A percentile compares a stretch with the other conserved stretches of the same genome.
These are phyloP conservation scores for Heracleum sosnowskyi DNA, from an alignment of 129 eudicot genomes.

Conservation along the genomic window DNA sequence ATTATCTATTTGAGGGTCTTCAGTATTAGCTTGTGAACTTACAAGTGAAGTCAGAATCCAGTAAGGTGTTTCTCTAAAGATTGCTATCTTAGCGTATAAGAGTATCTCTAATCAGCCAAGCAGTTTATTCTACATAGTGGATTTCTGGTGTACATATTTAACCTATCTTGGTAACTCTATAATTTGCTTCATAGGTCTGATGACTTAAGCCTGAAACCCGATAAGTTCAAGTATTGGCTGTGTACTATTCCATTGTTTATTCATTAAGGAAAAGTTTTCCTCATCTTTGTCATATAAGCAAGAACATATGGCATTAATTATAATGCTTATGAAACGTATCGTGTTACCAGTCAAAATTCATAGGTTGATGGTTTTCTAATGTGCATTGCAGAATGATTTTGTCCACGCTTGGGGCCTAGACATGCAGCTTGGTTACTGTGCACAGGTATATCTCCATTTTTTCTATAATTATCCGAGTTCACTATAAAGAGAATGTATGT, in stretches of 20 bases:
- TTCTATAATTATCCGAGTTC: not conserved
- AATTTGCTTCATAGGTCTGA: not conserved
- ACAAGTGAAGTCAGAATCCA: too few relatives aligned
- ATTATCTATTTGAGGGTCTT: too few relatives aligned
- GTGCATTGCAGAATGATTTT: conserved; percentile 67
- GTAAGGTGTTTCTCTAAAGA: too few relatives aligned
- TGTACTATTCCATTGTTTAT: not conserved
- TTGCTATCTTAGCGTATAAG: too few relatives aligned
- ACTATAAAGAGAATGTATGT: not conserved
- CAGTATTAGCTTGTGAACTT: too few relatives aligned
- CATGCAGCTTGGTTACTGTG: conserved; percentile 79
- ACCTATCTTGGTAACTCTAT: not conserved
- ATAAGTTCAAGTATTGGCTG: not conserved
- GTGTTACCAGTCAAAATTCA: not conserved
- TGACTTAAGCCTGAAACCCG: not conserved
- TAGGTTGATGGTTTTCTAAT: not conserved
- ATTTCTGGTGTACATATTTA: not conserved
- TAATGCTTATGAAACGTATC: not conserved
- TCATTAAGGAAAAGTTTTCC: not conserved
- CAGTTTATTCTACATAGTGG: too few relatives aligned
- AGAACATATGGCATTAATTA: not conserved
- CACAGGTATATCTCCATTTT: conserved; percentile 48
- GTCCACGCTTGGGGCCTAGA: conserved; percentile 97
- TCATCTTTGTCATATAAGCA: not conserved
- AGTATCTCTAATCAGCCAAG: too few relatives aligned